Evolutionary conservation across 176 grass and related monocot genomes (phyloP), one percentile per base, ranked within the genome.

Genomic region (Eragrostis curvula): DNA sequence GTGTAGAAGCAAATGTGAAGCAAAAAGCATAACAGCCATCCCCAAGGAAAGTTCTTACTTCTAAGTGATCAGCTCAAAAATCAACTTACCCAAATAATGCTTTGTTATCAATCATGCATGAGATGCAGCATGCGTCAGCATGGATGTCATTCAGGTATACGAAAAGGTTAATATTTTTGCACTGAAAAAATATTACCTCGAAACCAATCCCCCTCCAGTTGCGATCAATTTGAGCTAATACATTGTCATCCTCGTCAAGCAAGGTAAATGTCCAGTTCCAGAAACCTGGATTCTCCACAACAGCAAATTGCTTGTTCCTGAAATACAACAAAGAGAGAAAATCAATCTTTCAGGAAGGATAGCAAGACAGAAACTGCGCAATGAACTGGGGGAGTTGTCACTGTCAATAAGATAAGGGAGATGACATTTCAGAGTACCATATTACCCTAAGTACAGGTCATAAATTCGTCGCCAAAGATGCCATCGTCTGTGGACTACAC

Each of bases 381-480:
- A 85, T 80, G 11, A 70, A 80, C 29, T 23, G 13, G 73, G 52
- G 21, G 60, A 68, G 41, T 83, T 27, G 66, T n/a, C 48, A 61
- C 55, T 66, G 49, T 67, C 77, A 71, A 59, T 10, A 14, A 72
- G 42, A 83, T 49, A 79, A 73, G 66, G 58, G 10, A 79, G 60
- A 43, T 24, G 55, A 24, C 8, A 60, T 36, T 41, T 21, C 57
- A 60, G 79, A 66, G 71, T 57, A 29, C 3, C 39, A 66, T 59
- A 65, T 89, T 95, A 98, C 96, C 96, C 96, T 88, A 98, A 93
- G 69, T 98, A 98, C 41, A 98, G 86, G 62, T 98, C 96, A 93
- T 98, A 98, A 85, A 95, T 95, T 82, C 96, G 90, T 66, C 89
- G 93, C 96, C 90, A 98, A 71, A 98, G 87, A 91, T 98, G 96